These are phyloP conservation scores for Calonectria leucothoes DNA, from an alignment of 2,329 filamentous ascomycete species.

Conservation along the genomic window DNA sequence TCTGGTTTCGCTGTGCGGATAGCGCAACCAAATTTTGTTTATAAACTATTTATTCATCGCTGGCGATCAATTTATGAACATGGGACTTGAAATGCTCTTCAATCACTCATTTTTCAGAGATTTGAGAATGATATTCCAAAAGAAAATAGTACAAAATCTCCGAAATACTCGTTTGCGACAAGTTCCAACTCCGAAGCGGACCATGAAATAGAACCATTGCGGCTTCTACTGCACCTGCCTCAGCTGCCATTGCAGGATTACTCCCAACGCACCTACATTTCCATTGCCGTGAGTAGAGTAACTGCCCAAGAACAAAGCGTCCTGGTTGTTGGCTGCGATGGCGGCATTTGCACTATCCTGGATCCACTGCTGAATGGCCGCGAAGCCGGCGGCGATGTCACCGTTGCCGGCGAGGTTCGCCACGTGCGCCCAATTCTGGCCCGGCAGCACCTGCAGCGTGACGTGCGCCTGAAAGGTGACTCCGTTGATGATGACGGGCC, in stretches of 20 bases:
- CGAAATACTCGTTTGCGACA: not conserved
- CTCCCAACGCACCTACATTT: not conserved
- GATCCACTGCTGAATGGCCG: not conserved
- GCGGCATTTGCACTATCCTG: not conserved
- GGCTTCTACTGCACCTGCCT: not conserved
- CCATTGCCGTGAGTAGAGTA: not conserved
- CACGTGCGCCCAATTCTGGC: not conserved
- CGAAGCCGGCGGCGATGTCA: not conserved
- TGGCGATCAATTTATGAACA: no score
- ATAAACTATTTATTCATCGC: no score
- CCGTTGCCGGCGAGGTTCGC: not conserved
- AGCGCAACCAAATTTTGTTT: no score
- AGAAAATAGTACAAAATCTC: not conserved
- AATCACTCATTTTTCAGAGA: not conserved
- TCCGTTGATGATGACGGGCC: not conserved
- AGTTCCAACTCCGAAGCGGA: not conserved
- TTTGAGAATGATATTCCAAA: not conserved
- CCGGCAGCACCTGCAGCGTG: not conserved
- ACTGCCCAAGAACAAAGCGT: not conserved
- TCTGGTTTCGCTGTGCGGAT: no score
- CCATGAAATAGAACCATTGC: not conserved
- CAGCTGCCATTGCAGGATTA: not conserved
- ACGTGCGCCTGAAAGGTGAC: not conserved
- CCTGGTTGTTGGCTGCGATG: not conserved
- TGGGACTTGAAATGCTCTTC: no score